phyloP scores from a whole-genome alignment of 148 eudicot species.

The Hydrangea macrophylla region DNA sequence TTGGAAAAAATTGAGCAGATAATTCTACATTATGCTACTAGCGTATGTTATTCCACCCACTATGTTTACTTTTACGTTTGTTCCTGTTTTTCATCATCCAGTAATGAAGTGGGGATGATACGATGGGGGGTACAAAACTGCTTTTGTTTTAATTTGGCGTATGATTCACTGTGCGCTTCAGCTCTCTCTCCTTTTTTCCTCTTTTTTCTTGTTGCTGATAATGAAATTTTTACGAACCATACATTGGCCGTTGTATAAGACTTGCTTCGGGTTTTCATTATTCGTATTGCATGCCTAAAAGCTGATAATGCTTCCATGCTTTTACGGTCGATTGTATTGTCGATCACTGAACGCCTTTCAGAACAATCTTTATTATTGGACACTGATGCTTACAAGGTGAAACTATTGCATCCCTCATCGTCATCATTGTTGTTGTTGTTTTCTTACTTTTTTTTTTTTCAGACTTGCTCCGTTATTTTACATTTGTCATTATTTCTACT shows the following conservation, averaged over 20 bases:
- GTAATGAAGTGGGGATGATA: not conserved
- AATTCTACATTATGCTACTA: constrained; percentile 73
- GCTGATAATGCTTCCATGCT: constrained; percentile 57
- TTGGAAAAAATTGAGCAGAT: constrained; percentile 70
- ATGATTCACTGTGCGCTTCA: not conserved
- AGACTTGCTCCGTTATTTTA: not conserved
- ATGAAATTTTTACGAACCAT: constrained; percentile 32
- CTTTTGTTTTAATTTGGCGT: not conserved
- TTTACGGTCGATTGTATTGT: constrained; percentile 63
- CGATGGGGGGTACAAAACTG: not conserved
- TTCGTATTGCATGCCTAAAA: constrained; percentile 70
- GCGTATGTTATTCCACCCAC: constrained; percentile 52
- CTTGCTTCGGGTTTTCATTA: constrained; percentile 78
- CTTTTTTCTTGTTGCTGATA: constrained; percentile 15
- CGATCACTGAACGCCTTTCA: constrained; percentile 49
- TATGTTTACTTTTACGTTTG: constrained; percentile 3
- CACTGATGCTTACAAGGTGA: constrained; percentile 80
- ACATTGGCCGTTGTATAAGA: constrained; percentile 82
- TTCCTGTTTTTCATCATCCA: not conserved
- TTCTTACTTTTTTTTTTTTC: constrained; percentile 1
- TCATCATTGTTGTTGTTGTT: too few species aligned
- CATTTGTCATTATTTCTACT: constrained; percentile 7
- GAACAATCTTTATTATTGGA: constrained; percentile 50
- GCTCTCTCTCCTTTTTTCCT: too few species aligned
- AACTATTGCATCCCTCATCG: not conserved